Base-by-base conservation (phyloP, 495 filamentous ascomycete species). In the Penicillium canariense region DNA sequence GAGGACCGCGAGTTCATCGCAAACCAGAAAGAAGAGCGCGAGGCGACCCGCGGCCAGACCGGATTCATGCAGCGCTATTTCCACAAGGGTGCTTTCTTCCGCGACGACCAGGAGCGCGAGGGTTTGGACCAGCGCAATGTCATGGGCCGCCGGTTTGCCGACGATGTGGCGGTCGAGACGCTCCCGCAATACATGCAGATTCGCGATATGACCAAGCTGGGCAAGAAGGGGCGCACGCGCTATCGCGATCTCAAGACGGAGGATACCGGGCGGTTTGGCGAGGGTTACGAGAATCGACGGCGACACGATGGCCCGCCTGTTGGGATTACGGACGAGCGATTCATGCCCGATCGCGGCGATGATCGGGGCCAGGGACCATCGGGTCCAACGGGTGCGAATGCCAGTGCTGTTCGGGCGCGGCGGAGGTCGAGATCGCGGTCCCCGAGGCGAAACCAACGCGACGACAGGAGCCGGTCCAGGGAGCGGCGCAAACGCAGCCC, bases 61-160 rank as follows among this genome's bases (percentile, higher is more conserved):
- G 80, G 80, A 1, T 97, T 84, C 68, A 89, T 97, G 89, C 92
- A 96, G 68, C 92, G 93, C 68, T 97, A 97, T 72, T 91, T 87
- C 68, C 94, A 99, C 77, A 93, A 91, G 77, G 94, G 94, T 45
- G 94, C 94, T 22, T 98, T 97, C 76, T 97, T 88, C 74, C 85
- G 86, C 50, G 91, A 92, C 34, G 90, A 93, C 57, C 77, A 81
- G 26, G 84, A 87, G 56, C 80, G 80, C 14, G 81, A 87, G 66
- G 89, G 86, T 20, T 69, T 97, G 58, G 85, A 86, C 63, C 71
- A 82, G 65, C 72, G 92, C 32, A 87, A 94, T 70, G 74, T 96
- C 47, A 93, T 93, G 84, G 90, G 90, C 14, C 77, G 85, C 6
- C 68, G 80, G 26, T 91, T 90, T 57, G 84, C 77, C 39, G 95